A percentile compares a stretch with the other conserved stretches of the same genome.
These are phyloP conservation scores for Chlamydomonas asymmetrica DNA, from an alignment of 139 green algal genomes.

Conservation along the genomic window DNA sequence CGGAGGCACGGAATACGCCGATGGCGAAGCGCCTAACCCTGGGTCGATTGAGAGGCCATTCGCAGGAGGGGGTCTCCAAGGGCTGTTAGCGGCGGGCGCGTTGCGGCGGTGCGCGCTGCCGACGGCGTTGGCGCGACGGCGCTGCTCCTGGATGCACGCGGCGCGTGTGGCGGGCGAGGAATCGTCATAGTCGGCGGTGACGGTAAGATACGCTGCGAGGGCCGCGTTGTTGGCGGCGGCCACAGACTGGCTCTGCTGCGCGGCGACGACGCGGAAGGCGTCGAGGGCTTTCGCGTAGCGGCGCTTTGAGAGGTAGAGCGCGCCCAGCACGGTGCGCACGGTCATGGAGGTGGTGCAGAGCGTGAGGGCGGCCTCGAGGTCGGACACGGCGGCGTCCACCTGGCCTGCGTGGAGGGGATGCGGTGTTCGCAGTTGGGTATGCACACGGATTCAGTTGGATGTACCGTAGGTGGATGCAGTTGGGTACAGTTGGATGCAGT, in stretches of 20 bases:
- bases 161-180: slow-evolving; percentile 7
- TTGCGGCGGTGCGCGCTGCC: not conserved
- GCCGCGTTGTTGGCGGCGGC: slow-evolving; percentile 23
- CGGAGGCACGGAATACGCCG: no score
- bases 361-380: slow-evolving; percentile 15
- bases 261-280: slow-evolving; percentile 14
- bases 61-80: no score
- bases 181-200: slow-evolving; percentile 20
- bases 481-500: not conserved
- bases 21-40: no score
- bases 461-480: slow-evolving; percentile 2
- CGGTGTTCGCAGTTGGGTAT: no score
- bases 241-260: slow-evolving; percentile 7
- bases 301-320: slow-evolving; percentile 16
- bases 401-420: no score
- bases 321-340: slow-evolving; percentile 19
- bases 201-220: slow-evolving; percentile 13
- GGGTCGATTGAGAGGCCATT: no score
- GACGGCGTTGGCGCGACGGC: not conserved
- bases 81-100: no score
- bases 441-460: no score
- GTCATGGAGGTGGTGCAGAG: slow-evolving; percentile 23
- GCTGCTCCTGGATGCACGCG: slow-evolving; percentile 2
- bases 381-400: not conserved
- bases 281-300: slow-evolving; percentile 15